Evolutionary conservation across 1,284 basidiomycete genomes (phyloP).

Genomic region (Apiotrichum porosum): DNA sequence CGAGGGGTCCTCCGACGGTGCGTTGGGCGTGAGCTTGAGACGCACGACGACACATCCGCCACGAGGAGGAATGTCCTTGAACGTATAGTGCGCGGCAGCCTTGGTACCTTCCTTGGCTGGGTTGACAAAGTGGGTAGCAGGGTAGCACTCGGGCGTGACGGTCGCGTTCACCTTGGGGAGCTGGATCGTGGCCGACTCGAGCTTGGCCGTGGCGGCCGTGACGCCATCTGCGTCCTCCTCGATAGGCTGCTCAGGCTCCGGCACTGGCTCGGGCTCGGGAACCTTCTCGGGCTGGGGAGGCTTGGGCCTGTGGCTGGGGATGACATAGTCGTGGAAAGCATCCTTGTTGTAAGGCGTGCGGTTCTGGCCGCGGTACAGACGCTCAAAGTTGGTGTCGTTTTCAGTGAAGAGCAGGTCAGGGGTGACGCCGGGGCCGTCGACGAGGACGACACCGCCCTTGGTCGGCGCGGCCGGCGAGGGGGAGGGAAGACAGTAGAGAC

Average conservation of each 20-base stretch:
- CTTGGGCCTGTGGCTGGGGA: slow-evolving; percentile 70
- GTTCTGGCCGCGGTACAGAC: slow-evolving; percentile 85
- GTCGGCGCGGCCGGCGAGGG: slow-evolving; percentile 79
- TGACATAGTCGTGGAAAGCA: slow-evolving; percentile 97
- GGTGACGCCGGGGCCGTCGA: slow-evolving; percentile 62
- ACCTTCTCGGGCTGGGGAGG: slow-evolving; percentile 33
- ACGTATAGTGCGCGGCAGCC: slow-evolving; percentile 83
- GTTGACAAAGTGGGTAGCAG: slow-evolving; percentile 63
- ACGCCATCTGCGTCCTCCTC: slow-evolving; percentile 7
- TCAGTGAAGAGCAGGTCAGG: slow-evolving; percentile 88
- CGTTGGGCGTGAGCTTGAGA: slow-evolving; percentile 79
- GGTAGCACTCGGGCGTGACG: slow-evolving; percentile 36
- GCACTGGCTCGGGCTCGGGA: slow-evolving; percentile 30
- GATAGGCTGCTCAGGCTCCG: slow-evolving; percentile 24
- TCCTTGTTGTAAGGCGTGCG: slow-evolving; percentile 83
- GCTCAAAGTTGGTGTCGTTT: slow-evolving; percentile 92
- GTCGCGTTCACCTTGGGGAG: slow-evolving; percentile 78
- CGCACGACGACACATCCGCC: slow-evolving; percentile 95
- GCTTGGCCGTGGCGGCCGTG: slow-evolving; percentile 27
- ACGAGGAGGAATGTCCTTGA: slow-evolving; percentile 76
- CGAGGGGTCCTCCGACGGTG: slow-evolving; percentile 67
- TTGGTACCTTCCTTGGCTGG: slow-evolving; percentile 87
- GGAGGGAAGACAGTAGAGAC: slow-evolving; percentile 85
- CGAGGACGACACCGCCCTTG: slow-evolving; percentile 56
- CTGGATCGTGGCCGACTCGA: slow-evolving; percentile 60